Base-by-base conservation (phyloP, 139 green algal genomes). In the Tetradesmus obliquus region DNA sequence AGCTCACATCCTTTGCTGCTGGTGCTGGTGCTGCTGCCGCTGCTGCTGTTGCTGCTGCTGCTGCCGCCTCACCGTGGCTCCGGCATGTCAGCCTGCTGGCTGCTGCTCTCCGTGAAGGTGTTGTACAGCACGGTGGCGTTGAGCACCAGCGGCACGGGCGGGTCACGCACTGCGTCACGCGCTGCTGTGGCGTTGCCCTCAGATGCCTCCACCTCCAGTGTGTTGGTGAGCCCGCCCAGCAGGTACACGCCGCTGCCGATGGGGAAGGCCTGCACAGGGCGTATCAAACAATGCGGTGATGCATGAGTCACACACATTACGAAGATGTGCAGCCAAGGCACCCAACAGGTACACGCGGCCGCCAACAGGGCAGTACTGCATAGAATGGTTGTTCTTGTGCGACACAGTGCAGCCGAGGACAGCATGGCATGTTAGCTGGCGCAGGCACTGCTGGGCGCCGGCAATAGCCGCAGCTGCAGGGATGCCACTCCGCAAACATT, bases 221-320 rank as follows among this genome's bases (percentile, higher is more conserved):
- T 72, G 24, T 91, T 72, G 54, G 74, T 88, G n/a, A 92, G 55
- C 6, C 92, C 92, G 2, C 92, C 92, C 2, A 94, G 4, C 13
- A 94, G 69, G 89, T 94, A 94, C 6, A 90, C 89, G 32, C 57
- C 91, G 84, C 88, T 91, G 66, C 71, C 82, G 3, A 88, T 55
- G 0, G 92, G 66, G 3, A 94, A 51, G 1, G 88, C 86, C 92
- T 94, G 92, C 53, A 57, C 8, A 3, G 58, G 60, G 45, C 53
- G 79, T 3, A 55, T 3, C 54, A 57, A 88, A 69, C 82, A 45
- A 66, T 69, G 82, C 74, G 12, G 74, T 82, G 22, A 8, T 53
- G 15, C 5, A 32, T 12, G 8, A 8, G 22, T 17, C 15, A 82
- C 17, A 51, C 17, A 53, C 22, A 32, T 20, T 82, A 1, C 5